phyloP scores from a whole-genome alignment of 164 flowering plant genomes.

The Euptelea pleiosperma region DNA sequence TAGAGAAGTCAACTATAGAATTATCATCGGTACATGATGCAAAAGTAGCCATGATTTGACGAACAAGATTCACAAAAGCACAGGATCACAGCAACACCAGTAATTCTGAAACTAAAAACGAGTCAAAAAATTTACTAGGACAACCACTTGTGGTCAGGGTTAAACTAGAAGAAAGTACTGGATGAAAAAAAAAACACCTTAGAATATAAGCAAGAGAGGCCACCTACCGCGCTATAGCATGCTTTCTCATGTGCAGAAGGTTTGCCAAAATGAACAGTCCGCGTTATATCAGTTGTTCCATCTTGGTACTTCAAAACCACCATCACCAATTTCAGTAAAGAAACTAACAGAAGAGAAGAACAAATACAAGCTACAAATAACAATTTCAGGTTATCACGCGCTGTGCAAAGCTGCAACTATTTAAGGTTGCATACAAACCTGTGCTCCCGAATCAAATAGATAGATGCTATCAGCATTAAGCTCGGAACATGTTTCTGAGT shows the following conservation, averaged over 20 bases:
- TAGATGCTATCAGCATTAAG: conserved; percentile 78
- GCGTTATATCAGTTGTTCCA: conserved; percentile 97
- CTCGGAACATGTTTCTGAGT: conserved; percentile 72
- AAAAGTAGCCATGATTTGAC: no score
- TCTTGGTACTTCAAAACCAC: conserved; percentile 66
- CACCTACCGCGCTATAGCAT: conserved; percentile 89
- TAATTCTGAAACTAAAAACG: not conserved
- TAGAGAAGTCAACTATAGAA: no score
- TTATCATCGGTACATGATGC: no score
- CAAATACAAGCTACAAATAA: conserved; percentile 6
- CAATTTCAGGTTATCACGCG: not conserved
- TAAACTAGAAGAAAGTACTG: not conserved
- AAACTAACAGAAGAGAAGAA: not conserved
- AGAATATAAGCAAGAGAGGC: not conserved
- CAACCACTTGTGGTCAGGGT: not conserved
- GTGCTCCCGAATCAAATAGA: conserved; percentile 93
- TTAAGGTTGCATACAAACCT: conserved; percentile 45
- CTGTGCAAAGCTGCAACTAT: conserved; percentile 1
- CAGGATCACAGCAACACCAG: no score
- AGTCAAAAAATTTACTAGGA: no score
- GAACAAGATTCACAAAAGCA: no score
- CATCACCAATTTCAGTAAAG: conserved; percentile 7
- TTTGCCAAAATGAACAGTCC: conserved; percentile 95
- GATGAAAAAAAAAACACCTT: not conserved
- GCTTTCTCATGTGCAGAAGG: conserved; percentile 93